phyloP scores from a whole-genome alignment of 1,284 basidiomycete genomes.

The Microbotryum saponariae region DNA sequence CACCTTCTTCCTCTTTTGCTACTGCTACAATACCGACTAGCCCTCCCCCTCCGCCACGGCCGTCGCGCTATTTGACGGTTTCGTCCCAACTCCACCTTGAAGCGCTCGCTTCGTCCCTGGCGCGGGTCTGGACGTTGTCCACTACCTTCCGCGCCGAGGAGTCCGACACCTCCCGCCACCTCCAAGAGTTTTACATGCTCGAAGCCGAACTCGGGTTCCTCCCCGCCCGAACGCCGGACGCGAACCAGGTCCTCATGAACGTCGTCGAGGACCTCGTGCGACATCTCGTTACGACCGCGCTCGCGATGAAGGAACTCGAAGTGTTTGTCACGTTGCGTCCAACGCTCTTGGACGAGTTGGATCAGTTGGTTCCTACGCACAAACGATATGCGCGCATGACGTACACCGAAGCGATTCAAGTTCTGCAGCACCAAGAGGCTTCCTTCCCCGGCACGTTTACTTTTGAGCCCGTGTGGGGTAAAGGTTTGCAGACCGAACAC shows the following conservation, averaged over 20 bases:
- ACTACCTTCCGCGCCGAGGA: conserved; percentile 91
- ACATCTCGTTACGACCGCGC: not conserved
- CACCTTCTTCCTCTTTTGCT: conserved; percentile 35
- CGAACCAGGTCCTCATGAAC: conserved; percentile 53
- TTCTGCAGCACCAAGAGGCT: conserved; percentile 46
- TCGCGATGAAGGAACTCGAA: not conserved
- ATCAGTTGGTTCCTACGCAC: not conserved
- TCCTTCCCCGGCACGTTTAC: conserved; percentile 38
- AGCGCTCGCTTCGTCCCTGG: conserved; percentile 66
- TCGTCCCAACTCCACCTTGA: conserved; percentile 94
- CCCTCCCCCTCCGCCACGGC: not conserved
- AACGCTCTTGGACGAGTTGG: too few species aligned
- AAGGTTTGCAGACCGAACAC: conserved; percentile 74
- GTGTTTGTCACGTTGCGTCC: conserved; percentile 2
- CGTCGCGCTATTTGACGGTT: conserved; percentile 66
- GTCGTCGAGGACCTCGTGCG: conserved; percentile 56
- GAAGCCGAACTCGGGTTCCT: conserved; percentile 80
- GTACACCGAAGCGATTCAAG: conserved; percentile 66
- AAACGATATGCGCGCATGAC: conserved; percentile 51
- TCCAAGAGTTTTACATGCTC: conserved; percentile 98
- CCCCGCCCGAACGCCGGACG: conserved; percentile 18
- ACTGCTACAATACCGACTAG: conserved; percentile 9
- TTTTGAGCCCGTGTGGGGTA: conserved; percentile 60
- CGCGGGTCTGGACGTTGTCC: conserved; percentile 79
- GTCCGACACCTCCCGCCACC: conserved; percentile 78